phyloP scores from a whole-genome alignment of 2,329 filamentous ascomycete genomes.

The Gyromitra esculenta region DNA sequence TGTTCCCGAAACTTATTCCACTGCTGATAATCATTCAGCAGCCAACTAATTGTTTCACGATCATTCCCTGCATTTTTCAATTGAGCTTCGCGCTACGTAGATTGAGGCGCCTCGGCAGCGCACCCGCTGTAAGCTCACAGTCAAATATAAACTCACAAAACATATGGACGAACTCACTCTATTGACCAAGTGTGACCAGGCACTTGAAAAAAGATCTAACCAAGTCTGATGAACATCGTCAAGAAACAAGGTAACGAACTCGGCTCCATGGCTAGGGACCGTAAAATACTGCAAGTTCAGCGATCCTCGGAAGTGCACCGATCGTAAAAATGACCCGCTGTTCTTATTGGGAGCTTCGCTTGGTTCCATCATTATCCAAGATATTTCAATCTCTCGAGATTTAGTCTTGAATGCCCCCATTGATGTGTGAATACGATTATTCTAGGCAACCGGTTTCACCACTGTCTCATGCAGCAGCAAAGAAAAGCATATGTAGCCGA shows the following conservation, averaged over 20 bases:
- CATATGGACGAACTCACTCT: constrained; percentile 11
- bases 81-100: constrained; percentile 11
- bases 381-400: constrained; percentile 19
- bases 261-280: constrained; percentile 22
- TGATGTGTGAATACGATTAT: neutral
- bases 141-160: neutral
- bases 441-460: neutral
- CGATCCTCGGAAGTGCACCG: constrained; percentile 12
- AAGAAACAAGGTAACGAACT: constrained; percentile 35
- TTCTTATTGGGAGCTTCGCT: neutral
- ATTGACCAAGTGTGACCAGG: constrained; percentile 12
- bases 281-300: constrained; percentile 16
- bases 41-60: neutral
- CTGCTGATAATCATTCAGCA: constrained; percentile 5
- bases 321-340: neutral
- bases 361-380: constrained; percentile 32
- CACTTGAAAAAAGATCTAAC: constrained; percentile 8
- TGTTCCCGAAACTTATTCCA: constrained; percentile 13
- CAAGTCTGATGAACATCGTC: constrained; percentile 22
- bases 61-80: neutral
- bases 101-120: neutral
- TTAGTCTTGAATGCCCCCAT: constrained; percentile 3
- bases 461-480: neutral
- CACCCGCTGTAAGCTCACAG: neutral
- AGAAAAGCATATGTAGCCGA: constrained; percentile 16